phyloP scores from a whole-genome alignment of 768 basidiomycete species.

The Podaxis sp. region DNA sequence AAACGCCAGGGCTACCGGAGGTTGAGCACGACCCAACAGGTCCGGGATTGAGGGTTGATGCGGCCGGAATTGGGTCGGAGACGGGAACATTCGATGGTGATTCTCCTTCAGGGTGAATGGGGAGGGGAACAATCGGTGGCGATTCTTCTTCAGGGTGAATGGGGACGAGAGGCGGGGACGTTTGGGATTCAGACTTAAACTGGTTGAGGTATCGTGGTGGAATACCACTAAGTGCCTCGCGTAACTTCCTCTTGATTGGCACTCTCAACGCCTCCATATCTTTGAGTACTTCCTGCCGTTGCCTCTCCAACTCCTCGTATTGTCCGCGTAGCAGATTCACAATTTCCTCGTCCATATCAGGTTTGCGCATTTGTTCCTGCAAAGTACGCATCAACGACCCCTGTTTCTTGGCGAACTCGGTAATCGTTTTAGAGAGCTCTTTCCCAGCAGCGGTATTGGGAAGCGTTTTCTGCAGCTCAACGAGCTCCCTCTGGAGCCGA shows the following conservation, averaged over 20 bases:
- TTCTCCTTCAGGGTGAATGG: not conserved
- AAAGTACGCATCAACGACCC: slow-evolving; percentile 12
- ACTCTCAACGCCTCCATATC: not conserved
- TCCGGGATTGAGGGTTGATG: too few species aligned
- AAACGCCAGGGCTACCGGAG: too few species aligned
- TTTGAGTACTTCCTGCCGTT: not conserved
- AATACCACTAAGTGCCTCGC: not conserved
- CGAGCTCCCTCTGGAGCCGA: slow-evolving; percentile 21
- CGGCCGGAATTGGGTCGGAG: too few species aligned
- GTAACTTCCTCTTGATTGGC: not conserved
- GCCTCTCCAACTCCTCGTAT: not conserved
- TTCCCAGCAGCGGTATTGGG: slow-evolving; percentile 21
- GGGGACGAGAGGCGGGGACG: not conserved
- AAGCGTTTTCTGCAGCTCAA: slow-evolving; percentile 17
- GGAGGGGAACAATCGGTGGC: not conserved
- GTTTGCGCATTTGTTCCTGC: slow-evolving; percentile 1
- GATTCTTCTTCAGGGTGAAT: not conserved
- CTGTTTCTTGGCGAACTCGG: slow-evolving; percentile 22
- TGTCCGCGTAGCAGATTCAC: not conserved
- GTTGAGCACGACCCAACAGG: too few species aligned
- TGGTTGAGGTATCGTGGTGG: not conserved
- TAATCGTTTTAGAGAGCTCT: slow-evolving; percentile 18
- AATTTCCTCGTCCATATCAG: not conserved
- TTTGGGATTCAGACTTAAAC: not conserved
- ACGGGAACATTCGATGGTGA: not conserved